These are phyloP conservation scores for Komagataella pastoris DNA, from an alignment of 805 yeast species.

Conservation along the genomic window DNA sequence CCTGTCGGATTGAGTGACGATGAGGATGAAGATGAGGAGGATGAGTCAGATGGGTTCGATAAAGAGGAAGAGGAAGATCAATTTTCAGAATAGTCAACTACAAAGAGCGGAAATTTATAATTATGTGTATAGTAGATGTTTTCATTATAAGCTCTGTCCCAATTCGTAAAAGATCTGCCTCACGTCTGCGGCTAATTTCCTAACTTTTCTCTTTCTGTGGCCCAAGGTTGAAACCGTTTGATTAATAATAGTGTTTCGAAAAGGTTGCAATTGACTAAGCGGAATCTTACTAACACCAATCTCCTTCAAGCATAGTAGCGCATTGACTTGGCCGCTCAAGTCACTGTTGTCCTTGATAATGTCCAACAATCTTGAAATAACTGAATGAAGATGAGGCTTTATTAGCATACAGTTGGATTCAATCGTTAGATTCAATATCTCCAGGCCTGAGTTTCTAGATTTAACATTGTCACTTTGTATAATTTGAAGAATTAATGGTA, in stretches of 20 bases:
- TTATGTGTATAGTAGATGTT: neutral
- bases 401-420: constrained; percentile 41
- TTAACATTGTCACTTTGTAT: constrained; percentile 15
- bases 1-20: constrained; percentile 61
- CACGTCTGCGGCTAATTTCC: constrained; percentile 67
- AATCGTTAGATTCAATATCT: constrained; percentile 21
- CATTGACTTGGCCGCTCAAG: constrained; percentile 37
- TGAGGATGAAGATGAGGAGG: constrained; percentile 10
- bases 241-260: constrained; percentile 31
- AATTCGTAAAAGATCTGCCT: constrained; percentile 64
- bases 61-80: neutral
- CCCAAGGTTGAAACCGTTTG: constrained; percentile 43
- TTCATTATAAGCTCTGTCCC: constrained; percentile 9
- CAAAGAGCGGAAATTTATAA: neutral
- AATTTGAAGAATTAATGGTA: constrained; percentile 65
- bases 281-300: constrained; percentile 26
- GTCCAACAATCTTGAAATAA: constrained; percentile 41
- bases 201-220: constrained; percentile 60
- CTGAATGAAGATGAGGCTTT: constrained; percentile 36
- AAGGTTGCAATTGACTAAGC: constrained; percentile 32
- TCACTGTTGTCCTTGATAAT: constrained; percentile 12
- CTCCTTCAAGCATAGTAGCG: constrained; percentile 45
- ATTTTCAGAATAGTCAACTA: neutral
- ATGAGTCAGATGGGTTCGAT: neutral
- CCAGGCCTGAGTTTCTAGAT: constrained; percentile 12